Base-by-base conservation (phyloP, 75 land plant species). In the Picea sitchensis region DNA sequence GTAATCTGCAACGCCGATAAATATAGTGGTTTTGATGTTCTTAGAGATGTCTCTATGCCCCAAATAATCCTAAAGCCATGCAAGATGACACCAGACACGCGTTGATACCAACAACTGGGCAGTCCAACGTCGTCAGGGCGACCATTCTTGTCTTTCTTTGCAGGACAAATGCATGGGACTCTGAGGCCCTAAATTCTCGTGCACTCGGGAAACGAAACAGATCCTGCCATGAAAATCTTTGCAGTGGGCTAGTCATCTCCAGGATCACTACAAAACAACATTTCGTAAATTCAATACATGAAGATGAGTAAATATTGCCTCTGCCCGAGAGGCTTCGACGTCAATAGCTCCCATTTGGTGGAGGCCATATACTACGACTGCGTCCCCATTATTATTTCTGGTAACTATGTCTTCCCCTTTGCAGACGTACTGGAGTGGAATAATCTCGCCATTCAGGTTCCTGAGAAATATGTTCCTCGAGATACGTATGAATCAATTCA, bases 311-410 rank as follows among this genome's bases (percentile, higher is more conserved):
- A 26, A 26, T 26, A 26, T 26, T 26, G 26, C 26, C 26, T 89
- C 59, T 91, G 92, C 65, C 80, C 96, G 0, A 88, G 84, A 84
- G 96, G 96, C 11, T 94, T 82, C 58, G 94, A 94, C 54, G 96
- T 92, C 31, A 87, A 91, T 81, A 92, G 89, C 17, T 94, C 96
- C 26, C 26, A 0, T 26, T 26, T 26, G 26, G 26, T 26, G 0
- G 26, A 26, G 26, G 26, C 26, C 26, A 26, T 26, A 26, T 26
- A 26, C 26, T 26, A 26, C 26, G 26, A 26, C 26, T 26, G 26
- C 26, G 26, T 26, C 26, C 26, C 26, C 26, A 26, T 26, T 26
- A 0, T 26, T 26, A 26, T 26, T 26, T 26, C 26, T 26, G 26
- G 26, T 26, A 26, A 26, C 26, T 26, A 26, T 26, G 26, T 26